Conservation (phyloP, 2,329 filamentous ascomycete genomes). For the Trichoderma semiorbis region DNA sequence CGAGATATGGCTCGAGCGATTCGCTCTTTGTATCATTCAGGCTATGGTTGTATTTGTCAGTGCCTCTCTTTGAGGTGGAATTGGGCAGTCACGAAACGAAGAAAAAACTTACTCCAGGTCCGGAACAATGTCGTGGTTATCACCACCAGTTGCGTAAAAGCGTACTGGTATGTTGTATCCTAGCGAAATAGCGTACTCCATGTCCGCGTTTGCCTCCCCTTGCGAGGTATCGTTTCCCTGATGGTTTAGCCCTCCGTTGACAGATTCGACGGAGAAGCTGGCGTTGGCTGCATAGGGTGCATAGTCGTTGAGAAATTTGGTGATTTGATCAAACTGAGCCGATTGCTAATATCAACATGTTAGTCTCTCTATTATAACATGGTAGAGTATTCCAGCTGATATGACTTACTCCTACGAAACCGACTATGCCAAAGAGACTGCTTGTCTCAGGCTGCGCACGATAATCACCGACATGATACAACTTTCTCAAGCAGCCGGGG, state of each 20-base stretch:
- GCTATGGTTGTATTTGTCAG: neutral
- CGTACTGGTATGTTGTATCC: constrained; percentile 34
- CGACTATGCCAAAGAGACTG: constrained; percentile 61
- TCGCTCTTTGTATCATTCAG: neutral
- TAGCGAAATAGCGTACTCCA: constrained; percentile 36
- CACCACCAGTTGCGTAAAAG: constrained; percentile 33
- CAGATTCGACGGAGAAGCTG: constrained; percentile 54
- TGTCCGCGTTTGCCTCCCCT: constrained; percentile 38
- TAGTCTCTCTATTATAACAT: neutral
- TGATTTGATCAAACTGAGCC: constrained; percentile 52
- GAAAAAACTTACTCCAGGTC: constrained; percentile 34
- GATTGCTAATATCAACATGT: constrained; percentile 37
- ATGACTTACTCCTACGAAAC: constrained; percentile 38
- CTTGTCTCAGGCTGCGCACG: constrained; percentile 57
- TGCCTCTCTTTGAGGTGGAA: neutral
- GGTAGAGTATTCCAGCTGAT: neutral
- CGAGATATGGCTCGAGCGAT: constrained; percentile 63
- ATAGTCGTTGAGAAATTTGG: constrained; percentile 53
- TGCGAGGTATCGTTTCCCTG: constrained; percentile 36
- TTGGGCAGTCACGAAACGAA: neutral
- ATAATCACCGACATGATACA: constrained; percentile 42
- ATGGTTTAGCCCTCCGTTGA: constrained; percentile 54
- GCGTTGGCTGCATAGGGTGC: constrained; percentile 48
- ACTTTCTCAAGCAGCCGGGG: constrained; percentile 41
- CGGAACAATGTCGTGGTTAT: constrained; percentile 29